Percentiles rank a stretch among this genome's conserved stretches.
Evolutionary conservation across 2,329 filamentous ascomycete species (phyloP).

Genomic region (Aureobasidium sp.): DNA sequence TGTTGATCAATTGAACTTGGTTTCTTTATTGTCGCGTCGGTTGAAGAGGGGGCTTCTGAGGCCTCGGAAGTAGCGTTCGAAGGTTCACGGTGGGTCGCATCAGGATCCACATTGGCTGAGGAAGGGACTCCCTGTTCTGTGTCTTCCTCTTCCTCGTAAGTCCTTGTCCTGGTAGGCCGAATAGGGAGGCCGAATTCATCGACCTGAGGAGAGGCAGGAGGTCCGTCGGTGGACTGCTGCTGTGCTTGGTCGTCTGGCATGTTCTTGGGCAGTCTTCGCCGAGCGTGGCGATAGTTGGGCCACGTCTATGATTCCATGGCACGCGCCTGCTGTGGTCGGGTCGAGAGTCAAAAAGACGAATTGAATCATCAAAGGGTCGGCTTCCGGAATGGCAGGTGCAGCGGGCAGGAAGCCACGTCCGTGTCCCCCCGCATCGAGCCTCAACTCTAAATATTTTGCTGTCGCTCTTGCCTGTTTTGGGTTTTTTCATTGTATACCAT

Average conservation of each 20-base stretch:
- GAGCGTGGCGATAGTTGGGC: not conserved
- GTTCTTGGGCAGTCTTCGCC: not conserved
- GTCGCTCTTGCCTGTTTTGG: not conserved
- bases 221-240: not conserved
- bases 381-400: not conserved
- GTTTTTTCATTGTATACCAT: slow-evolving; percentile 2
- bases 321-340: not conserved
- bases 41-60: not conserved
- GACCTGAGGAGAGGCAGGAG: not conserved
- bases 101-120: not conserved
- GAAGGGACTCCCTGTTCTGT: slow-evolving; percentile 5
- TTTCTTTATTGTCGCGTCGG: not conserved
- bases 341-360: not conserved
- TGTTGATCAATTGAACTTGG: not conserved
- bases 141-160: slow-evolving; percentile 22
- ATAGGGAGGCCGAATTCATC: slow-evolving; percentile 34
- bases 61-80: not conserved
- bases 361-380: not conserved
- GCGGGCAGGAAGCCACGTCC: not conserved
- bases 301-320: slow-evolving; percentile 5
- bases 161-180: slow-evolving; percentile 25
- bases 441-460: slow-evolving; percentile 10
- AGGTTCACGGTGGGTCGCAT: not conserved
- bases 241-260: not conserved
- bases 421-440: not conserved